Percentiles rank a stretch among this genome's conserved stretches.
These are phyloP conservation scores for Fallopia convolvulus DNA, from an alignment of 148 eudicot species.

Conservation along the genomic window DNA sequence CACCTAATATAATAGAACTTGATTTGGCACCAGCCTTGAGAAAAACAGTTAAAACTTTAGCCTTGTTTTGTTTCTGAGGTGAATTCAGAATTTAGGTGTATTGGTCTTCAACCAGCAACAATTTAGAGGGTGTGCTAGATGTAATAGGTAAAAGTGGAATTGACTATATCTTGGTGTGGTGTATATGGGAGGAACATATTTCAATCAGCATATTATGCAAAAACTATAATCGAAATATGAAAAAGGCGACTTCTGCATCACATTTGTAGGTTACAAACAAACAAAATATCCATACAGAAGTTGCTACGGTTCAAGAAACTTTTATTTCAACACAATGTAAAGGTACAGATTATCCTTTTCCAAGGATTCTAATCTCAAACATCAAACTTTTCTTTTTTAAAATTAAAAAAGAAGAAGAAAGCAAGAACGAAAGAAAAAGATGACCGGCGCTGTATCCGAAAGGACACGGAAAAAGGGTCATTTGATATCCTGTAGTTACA, in stretches of 20 bases:
- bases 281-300: not conserved
- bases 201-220: not conserved
- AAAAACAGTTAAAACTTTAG: too few species aligned
- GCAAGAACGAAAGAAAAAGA: not conserved
- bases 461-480: not conserved
- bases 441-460: not conserved
- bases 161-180: not conserved
- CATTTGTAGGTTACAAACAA: not conserved
- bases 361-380: constrained; percentile 7
- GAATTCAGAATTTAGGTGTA: too few species aligned
- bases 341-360: not conserved
- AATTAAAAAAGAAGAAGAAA: too few species aligned
- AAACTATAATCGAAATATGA: not conserved
- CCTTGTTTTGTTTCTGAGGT: too few species aligned
- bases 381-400: not conserved
- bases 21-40: too few species aligned
- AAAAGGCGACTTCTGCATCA: not conserved
- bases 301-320: not conserved
- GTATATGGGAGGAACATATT: not conserved
- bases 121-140: too few species aligned
- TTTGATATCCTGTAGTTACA: not conserved
- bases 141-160: not conserved
- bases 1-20: too few species aligned
- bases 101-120: too few species aligned
- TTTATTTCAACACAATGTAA: constrained; percentile 1